Evolutionary conservation across 129 eudicot species (phyloP).

Genomic region (carrot (Daucus carota)): DH1_v3.0 NC_030385.2:8976501-8977000

Average conservation of each 20-base stretch:
- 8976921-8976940: neutral
- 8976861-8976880: neutral
- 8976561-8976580: slow-evolving; percentile 44
- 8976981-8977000: neutral
- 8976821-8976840: neutral
- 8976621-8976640: slow-evolving; percentile 81
- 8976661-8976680: slow-evolving; percentile 44
- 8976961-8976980: neutral
- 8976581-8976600: slow-evolving; percentile 71
- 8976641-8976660: slow-evolving; percentile 68
- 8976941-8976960: neutral
- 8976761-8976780: neutral
- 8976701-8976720: slow-evolving; percentile 16
- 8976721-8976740: slow-evolving; percentile 2
- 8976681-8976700: slow-evolving; percentile 63
- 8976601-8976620: slow-evolving; percentile 74
- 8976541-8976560: slow-evolving; percentile 66
- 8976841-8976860: neutral
- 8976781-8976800: neutral
- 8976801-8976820: neutral
- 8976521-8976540: slow-evolving; percentile 79
- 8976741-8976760: neutral
- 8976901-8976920: neutral
- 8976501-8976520: slow-evolving; percentile 90
- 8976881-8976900: neutral